A percentile compares a stretch with the other conserved stretches of the same genome.
phyloP scores from a whole-genome alignment of 768 basidiomycete species.

The Psilocybe subaeruginosa region DNA sequence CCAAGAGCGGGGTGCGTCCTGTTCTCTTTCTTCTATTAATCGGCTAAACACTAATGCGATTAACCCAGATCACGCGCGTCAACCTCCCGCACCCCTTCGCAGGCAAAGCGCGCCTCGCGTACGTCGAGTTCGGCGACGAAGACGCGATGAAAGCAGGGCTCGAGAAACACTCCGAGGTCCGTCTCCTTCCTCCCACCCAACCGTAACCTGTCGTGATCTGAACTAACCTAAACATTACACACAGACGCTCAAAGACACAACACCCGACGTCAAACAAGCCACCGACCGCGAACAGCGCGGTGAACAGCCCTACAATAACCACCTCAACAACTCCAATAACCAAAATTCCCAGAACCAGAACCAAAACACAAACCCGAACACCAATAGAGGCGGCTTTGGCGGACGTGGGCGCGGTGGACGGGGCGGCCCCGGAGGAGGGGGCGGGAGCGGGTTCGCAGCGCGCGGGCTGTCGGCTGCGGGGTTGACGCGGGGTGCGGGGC shows the following conservation, averaged over 20 bases:
- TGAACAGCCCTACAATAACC: constrained; percentile 28
- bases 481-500: constrained; percentile 42
- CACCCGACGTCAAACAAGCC: constrained; percentile 73
- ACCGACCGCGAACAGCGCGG: constrained; percentile 55
- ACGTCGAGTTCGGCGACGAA: constrained; percentile 90
- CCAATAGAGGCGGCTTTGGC: constrained; percentile 30
- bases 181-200: too few relatives aligned
- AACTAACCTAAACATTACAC: neutral
- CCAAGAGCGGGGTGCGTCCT: constrained; percentile 60
- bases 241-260: constrained; percentile 70
- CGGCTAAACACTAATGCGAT: neutral
- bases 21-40: neutral
- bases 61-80: constrained; percentile 65
- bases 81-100: constrained; percentile 52
- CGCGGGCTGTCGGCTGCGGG: constrained; percentile 74
- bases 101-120: constrained; percentile 68
- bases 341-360: neutral
- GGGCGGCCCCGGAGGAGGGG: constrained; percentile 42
- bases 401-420: constrained; percentile 46
- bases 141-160: constrained; percentile 82
- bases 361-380: neutral
- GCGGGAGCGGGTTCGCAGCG: constrained; percentile 53
- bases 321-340: neutral
- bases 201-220: neutral
- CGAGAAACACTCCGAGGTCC: constrained; percentile 72